Evolutionary conservation across 306 rosid genomes (phyloP).

Genomic region (Cucurbita ficifolia): DNA sequence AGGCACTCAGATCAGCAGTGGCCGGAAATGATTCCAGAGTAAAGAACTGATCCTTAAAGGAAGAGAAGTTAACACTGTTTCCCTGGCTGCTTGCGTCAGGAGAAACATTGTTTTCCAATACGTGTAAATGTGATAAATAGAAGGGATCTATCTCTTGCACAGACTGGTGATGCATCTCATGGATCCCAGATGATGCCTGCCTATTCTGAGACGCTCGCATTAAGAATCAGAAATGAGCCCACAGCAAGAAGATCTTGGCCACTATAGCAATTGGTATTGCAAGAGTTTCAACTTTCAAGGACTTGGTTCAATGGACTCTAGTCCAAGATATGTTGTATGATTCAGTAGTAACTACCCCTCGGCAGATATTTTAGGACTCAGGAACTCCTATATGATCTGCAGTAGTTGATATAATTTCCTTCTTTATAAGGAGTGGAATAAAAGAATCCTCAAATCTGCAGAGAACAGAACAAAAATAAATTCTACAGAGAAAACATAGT

Average conservation of each 20-base stretch:
- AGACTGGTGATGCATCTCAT: slow-evolving; percentile 36
- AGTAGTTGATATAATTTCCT: background rate
- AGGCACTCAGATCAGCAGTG: slow-evolving; percentile 14
- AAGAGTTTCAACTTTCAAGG: background rate
- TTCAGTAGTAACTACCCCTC: background rate
- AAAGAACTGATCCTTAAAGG: slow-evolving; percentile 32
- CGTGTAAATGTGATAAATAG: slow-evolving; percentile 25
- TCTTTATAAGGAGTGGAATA: background rate
- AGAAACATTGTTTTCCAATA: slow-evolving; percentile 31
- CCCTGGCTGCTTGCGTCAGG: slow-evolving; percentile 41
- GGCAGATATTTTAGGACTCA: background rate
- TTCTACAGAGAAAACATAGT: background rate
- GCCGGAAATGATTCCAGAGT: slow-evolving; percentile 69
- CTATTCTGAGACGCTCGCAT: slow-evolving; percentile 55
- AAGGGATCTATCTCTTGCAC: slow-evolving; percentile 27
- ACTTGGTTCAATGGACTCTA: background rate
- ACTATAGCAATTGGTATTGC: background rate
- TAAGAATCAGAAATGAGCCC: slow-evolving; percentile 7
- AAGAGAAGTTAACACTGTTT: slow-evolving; percentile 38
- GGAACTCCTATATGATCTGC: background rate
- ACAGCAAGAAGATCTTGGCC: background rate
- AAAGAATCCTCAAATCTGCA: slow-evolving; percentile 5
- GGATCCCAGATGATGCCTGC: slow-evolving; percentile 20
- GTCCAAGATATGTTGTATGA: too few relatives aligned
- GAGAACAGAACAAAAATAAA: background rate